Evolutionary conservation across 805 yeast species (phyloP), one percentile per base, ranked within the genome.

Genomic region (Nakazawaea ishiwadae): DNA sequence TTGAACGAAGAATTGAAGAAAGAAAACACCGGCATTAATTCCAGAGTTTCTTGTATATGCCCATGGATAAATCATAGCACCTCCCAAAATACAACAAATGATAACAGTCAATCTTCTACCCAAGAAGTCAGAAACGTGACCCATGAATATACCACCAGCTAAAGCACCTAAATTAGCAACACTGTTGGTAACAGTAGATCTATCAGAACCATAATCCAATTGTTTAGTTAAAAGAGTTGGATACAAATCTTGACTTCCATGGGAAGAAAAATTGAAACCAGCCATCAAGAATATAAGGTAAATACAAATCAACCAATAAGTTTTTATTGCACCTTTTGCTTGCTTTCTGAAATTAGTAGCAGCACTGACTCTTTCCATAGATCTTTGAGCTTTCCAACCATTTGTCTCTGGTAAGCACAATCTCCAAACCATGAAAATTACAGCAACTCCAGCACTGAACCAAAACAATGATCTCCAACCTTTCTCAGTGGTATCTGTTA

Each of bases 391-490:
- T 49, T 65, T 48, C 62, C 69, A 80, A 7, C 73, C 73, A 37
- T 76, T 73, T 9, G 84, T 77, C 49, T 73, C 79, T 29, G 78
- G 78, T 5, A 71, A 54, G 1, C 51, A 5, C 23, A 65, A 45
- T 60, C 79, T 69, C 63, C 69, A 68, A 24, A 51, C 42, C 37
- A 66, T 60, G 43, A 73, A 60, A 6, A 69, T 44, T 32, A 63
- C 61, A 42, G 75, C 70, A 28, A 69, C 64, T 32, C 84, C 82
- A n/a, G 86, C 79, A 46, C 80, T 74, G 50, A 81, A 79, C 81
- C 84, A 79, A 57, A 78, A 79, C 44, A 81, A 56, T 2, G 82
- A 69, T 60, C 84, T 73, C 88, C 88, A 81, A 0, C 68, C 63
- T 44, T 75, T 67, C 1, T 63, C 50, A 4, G 79, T 64, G 44